Percentiles rank a stretch among this genome's conserved stretches.
phyloP scores from a whole-genome alignment of 1,284 basidiomycete species.

The Ganoderma lingzhi region DNA sequence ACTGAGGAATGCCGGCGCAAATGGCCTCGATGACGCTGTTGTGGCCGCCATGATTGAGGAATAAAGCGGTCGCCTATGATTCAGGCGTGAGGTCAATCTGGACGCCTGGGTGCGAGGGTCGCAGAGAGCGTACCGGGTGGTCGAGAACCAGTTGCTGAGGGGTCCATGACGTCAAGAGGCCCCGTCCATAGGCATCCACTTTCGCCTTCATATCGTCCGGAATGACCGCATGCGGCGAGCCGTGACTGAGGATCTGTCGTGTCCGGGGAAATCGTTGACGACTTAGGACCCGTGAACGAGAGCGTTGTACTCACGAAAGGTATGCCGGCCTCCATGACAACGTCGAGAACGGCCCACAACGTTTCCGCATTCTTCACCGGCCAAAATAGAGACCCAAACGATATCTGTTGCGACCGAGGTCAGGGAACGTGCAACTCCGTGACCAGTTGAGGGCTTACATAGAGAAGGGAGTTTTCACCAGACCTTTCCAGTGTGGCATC shows the following conservation, averaged over 20 bases:
- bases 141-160: conserved; percentile 36
- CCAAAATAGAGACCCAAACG: conserved; percentile 33
- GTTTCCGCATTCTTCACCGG: conserved; percentile 20
- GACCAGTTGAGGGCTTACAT: conserved; percentile 16
- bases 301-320: conserved; percentile 26
- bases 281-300: no score
- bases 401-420: conserved; percentile 16
- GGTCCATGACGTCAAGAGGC: conserved; percentile 29
- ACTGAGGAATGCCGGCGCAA: conserved; percentile 33
- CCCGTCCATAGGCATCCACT: conserved; percentile 26
- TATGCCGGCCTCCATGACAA: conserved; percentile 26
- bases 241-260: conserved; percentile 34
- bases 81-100: neutral
- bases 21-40: conserved; percentile 34
- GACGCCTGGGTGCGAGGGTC: neutral
- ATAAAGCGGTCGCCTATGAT: conserved; percentile 33
- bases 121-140: conserved; percentile 27
- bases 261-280: neutral
- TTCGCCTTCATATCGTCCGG: conserved; percentile 26
- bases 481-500: conserved; percentile 20
- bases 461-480: conserved; percentile 26
- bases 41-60: conserved; percentile 36
- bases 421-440: no score
- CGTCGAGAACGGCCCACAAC: conserved; percentile 26
- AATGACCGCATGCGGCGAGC: conserved; percentile 20